Evolutionary conservation across 164 flowering plant species (phyloP), one percentile per base, ranked within the genome.

Genomic region (Annona cherimola): DNA sequence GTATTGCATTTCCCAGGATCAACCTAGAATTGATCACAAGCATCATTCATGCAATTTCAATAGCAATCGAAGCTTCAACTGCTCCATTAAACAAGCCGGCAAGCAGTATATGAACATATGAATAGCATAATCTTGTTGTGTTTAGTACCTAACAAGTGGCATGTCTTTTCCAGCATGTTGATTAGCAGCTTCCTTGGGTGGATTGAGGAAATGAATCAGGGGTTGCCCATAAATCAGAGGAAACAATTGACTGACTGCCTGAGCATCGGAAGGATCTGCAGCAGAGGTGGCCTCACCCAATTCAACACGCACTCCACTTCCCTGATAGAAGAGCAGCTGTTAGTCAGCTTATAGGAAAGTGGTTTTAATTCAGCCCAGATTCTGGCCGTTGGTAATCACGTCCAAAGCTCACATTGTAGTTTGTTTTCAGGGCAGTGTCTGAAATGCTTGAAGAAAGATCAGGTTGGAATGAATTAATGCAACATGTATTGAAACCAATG

Each of bases 171-270:
- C 57, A 46, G 1, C 59, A 12, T 69, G 77, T n/a, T 60, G n/a
- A 61, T 71, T 59, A 14, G 44, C 9, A 42, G n/a, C 40, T 2
- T 11, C 26, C 5, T 59, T 41, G n/a, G 66, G 64, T 55, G 35
- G 5, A 45, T 39, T 39, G 18, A 35, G 57, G 66, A 77, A 69
- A 69, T 73, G 76, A 73, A 73, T 3, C 18, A 77, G 26, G 5
- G 79, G 76, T 59, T 77, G 69, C 35, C 76, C 76, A 60, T 69
- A 73, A 3, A 76, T 77, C 16, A 68, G 59, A 50, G 75, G 79
- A 72, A 68, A 76, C 19, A 75, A 76, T 72, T 72, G 61, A 43
- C 45, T 40, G 46, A 77, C 54, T 6, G 79, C 64, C 1, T 68
- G 75, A 6, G 75, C 78, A 73, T 73, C 79, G 0, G 76, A 63